Conservation (phyloP, 1,284 basidiomycete species). For the Irpex sp. region DNA sequence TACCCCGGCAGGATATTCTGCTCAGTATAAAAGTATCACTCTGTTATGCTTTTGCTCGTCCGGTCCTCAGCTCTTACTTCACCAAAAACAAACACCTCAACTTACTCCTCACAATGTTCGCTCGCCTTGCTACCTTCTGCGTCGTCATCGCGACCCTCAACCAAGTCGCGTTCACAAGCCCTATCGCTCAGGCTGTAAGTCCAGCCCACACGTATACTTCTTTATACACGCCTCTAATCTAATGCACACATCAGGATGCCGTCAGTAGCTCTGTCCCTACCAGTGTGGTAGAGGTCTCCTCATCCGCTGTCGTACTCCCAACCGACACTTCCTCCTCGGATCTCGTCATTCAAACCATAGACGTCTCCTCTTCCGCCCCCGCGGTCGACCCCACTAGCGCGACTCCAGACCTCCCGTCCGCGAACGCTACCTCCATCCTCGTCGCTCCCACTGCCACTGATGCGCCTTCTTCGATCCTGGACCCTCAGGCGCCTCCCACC, state of each 20-base stretch:
- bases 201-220: neutral
- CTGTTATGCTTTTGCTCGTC: neutral
- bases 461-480: neutral
- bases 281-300: neutral
- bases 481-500: too few relatives aligned
- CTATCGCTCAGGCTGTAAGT: neutral
- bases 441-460: neutral
- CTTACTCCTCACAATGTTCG: neutral
- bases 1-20: too few relatives aligned
- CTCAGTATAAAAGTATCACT: neutral
- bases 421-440: neutral
- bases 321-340: neutral
- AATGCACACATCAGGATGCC: too few relatives aligned
- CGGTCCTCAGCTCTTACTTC: neutral
- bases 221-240: too few relatives aligned
- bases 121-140: neutral
- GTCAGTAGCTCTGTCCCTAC: too few relatives aligned
- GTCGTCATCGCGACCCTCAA: neutral
- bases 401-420: too few relatives aligned
- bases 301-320: neutral
- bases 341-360: neutral
- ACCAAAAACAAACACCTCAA: neutral
- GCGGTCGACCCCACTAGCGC: too few relatives aligned
- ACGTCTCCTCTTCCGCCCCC: neutral
- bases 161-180: neutral